Percentiles rank a stretch among this genome's conserved stretches.
Conservation (phyloP, 1,284 basidiomycete genomes). For the Ceratobasidium sp. region DNA sequence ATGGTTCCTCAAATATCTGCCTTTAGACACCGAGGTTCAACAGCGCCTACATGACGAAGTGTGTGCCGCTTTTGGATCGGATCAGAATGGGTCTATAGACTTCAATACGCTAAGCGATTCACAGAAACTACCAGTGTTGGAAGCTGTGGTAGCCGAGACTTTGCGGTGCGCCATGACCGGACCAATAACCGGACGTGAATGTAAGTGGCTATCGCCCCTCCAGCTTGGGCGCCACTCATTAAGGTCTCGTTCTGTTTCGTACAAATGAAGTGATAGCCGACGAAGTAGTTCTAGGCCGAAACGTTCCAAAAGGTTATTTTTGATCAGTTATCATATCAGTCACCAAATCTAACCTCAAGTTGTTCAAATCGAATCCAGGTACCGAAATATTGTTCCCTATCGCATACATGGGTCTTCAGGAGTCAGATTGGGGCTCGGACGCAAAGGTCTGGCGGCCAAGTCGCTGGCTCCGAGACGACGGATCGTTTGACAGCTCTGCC, state of each 20-base stretch:
- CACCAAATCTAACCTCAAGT: no score
- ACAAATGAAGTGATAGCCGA: conserved; percentile 2
- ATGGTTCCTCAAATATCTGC: conserved; percentile 31
- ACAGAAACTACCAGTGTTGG: conserved; percentile 9
- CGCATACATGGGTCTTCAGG: not conserved
- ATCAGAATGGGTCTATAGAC: not conserved
- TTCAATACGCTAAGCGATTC: conserved; percentile 11
- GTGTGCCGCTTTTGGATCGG: not conserved
- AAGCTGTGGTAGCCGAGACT: conserved; percentile 22
- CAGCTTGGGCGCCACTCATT: no score
- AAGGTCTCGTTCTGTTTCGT: no score
- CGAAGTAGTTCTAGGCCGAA: not conserved
- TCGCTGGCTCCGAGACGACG: conserved; percentile 53
- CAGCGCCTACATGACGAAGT: conserved; percentile 27
- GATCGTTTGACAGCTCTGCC: conserved; percentile 52
- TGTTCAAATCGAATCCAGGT: not conserved
- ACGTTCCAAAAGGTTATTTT: conserved; percentile 1
- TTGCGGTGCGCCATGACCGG: conserved; percentile 6
- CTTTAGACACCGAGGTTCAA: conserved; percentile 18
- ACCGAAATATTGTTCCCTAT: not conserved
- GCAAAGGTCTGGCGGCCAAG: conserved; percentile 49
- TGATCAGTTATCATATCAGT: not conserved
- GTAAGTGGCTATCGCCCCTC: not conserved
- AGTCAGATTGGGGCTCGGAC: conserved; percentile 19
- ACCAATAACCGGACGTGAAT: not conserved